Conservation (phyloP, 164 flowering plant species). For the Liriodendron chinense region DNA sequence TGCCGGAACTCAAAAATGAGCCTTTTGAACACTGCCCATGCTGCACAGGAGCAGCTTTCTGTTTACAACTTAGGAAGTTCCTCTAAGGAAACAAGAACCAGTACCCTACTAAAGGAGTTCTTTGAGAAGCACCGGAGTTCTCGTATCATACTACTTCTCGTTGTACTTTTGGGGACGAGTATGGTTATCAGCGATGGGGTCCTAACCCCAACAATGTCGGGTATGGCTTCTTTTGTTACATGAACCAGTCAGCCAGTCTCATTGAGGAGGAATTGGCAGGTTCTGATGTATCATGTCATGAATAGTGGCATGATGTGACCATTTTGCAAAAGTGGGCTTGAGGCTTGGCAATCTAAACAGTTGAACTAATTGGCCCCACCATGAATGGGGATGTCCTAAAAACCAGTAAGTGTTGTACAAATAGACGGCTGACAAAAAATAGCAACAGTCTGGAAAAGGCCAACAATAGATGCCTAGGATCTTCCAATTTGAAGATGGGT, state of each 20-base stretch:
- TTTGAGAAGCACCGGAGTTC: conserved; percentile 40
- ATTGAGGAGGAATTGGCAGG: too few species aligned
- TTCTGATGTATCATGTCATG: too few species aligned
- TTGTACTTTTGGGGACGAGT: conserved; percentile 54
- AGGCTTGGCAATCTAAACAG: too few species aligned
- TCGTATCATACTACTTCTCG: conserved; percentile 35
- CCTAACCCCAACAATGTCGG: conserved; percentile 60
- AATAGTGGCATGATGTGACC: too few species aligned
- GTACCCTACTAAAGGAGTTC: conserved; percentile 32
- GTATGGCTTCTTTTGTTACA: conserved; percentile 18
- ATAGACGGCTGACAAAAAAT: too few species aligned
- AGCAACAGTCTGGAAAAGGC: too few species aligned
- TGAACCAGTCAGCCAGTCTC: neutral
- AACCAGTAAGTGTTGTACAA: too few species aligned
- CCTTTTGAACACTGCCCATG: conserved; percentile 27
- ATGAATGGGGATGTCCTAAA: too few species aligned
- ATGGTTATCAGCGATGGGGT: conserved; percentile 66
- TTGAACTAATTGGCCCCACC: too few species aligned
- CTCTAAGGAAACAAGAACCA: conserved; percentile 29
- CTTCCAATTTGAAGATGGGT: too few species aligned
- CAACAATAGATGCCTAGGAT: too few species aligned
- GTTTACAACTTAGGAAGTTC: conserved; percentile 13
- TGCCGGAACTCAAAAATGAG: conserved; percentile 44
- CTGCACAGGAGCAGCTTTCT: conserved; percentile 26
- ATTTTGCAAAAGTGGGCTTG: too few species aligned